Percentiles rank a stretch among this genome's conserved stretches.
These are phyloP conservation scores for Suhomyces tanzawaensis DNA, from an alignment of 805 yeast species.

Conservation along the genomic window DNA sequence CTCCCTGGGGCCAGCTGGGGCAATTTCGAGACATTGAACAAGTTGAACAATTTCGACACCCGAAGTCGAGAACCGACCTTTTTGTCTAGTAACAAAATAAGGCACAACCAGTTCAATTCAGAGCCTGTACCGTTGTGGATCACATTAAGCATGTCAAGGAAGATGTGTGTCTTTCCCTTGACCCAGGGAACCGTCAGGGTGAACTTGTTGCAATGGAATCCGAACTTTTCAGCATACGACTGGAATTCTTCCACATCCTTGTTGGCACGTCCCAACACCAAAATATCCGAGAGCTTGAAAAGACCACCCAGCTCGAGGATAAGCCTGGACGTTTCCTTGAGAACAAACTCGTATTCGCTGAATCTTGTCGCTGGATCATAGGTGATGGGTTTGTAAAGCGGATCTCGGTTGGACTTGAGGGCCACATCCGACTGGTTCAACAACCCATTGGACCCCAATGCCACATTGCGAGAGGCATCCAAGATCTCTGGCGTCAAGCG, in stretches of 20 bases:
- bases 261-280: conserved; percentile 53
- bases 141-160: conserved; percentile 51
- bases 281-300: conserved; percentile 48
- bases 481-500: conserved; percentile 61
- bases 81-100: conserved; percentile 26
- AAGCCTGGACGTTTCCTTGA: conserved; percentile 44
- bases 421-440: conserved; percentile 1
- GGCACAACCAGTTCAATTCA: conserved; percentile 30
- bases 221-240: conserved; percentile 35
- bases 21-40: conserved; percentile 10
- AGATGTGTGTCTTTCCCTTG: conserved; percentile 38
- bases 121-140: conserved; percentile 27
- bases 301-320: conserved; percentile 40
- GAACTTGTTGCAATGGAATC: conserved; percentile 43
- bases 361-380: conserved; percentile 13
- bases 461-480: conserved; percentile 35
- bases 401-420: conserved; percentile 13
- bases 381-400: conserved; percentile 24
- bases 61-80: conserved; percentile 21
- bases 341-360: conserved; percentile 45
- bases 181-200: conserved; percentile 53
- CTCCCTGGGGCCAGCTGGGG: neutral
- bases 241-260: conserved; percentile 41
- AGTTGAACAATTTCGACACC: conserved; percentile 27
- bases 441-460: conserved; percentile 10